phyloP scores from a whole-genome alignment of 805 yeast genomes.

The Zygosaccharomyces siamensis region DNA sequence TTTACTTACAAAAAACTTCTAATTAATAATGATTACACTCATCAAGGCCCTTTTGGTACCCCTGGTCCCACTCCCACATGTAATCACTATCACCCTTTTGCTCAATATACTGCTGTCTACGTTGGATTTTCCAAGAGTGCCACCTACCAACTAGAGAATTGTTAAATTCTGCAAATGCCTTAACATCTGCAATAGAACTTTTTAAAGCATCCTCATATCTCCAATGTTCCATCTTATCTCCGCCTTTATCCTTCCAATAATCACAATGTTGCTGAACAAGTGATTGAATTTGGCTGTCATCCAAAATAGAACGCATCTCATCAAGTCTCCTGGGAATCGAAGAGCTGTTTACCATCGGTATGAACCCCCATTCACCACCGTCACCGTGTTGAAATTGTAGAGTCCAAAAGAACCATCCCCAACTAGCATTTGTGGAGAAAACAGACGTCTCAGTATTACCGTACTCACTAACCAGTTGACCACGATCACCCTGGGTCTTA shows the following conservation, averaged over 20 bases:
- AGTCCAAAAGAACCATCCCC: conserved; percentile 89
- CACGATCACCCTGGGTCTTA: conserved; percentile 44
- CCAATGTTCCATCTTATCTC: conserved; percentile 69
- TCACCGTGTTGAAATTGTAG: conserved; percentile 79
- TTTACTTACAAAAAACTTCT: conserved; percentile 56
- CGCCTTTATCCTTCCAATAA: conserved; percentile 66
- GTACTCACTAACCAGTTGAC: conserved; percentile 50
- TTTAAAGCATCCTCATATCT: conserved; percentile 74
- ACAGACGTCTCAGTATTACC: conserved; percentile 53
- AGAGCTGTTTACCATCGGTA: conserved; percentile 65
- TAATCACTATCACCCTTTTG: conserved; percentile 51
- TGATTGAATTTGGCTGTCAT: conserved; percentile 33
- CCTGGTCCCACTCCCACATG: conserved; percentile 90
- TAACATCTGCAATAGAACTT: conserved; percentile 69
- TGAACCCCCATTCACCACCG: conserved; percentile 97
- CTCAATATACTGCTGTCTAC: conserved; percentile 57
- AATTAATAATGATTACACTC: conserved; percentile 31
- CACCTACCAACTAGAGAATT: conserved; percentile 72
- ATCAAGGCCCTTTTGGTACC: conserved; percentile 59
- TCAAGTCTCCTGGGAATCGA: conserved; percentile 41
- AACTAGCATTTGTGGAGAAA: conserved; percentile 49
- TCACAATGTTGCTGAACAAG: conserved; percentile 43
- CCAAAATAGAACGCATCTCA: conserved; percentile 17
- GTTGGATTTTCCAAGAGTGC: conserved; percentile 60
- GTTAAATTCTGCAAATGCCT: conserved; percentile 61